These are phyloP conservation scores for Coemansia sp. DNA, from an alignment of 192 early-diverging fungal genomes.

Conservation along the genomic window DNA sequence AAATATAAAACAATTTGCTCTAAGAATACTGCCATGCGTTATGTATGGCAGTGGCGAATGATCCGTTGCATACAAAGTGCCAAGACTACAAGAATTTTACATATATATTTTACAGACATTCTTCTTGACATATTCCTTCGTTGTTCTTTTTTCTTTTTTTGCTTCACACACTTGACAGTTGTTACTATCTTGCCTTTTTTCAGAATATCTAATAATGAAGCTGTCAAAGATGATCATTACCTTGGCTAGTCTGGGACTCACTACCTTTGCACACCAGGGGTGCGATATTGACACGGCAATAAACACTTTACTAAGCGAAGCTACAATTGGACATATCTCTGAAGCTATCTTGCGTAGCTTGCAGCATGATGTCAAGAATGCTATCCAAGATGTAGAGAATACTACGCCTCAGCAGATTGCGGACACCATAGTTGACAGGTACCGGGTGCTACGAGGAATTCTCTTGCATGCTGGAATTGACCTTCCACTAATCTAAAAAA, in stretches of 20 bases:
- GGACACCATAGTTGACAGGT: slow-evolving; percentile 29
- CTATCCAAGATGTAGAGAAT: slow-evolving; percentile 15
- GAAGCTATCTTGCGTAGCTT: slow-evolving; percentile 26
- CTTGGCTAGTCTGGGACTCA: not conserved
- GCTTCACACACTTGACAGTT: not conserved
- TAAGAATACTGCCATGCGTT: not conserved
- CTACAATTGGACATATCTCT: slow-evolving; percentile 30
- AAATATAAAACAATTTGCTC: not conserved
- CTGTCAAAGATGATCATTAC: not conserved
- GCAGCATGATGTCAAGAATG: slow-evolving; percentile 28
- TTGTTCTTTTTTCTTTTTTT: slow-evolving; percentile 6
- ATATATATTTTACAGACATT: not conserved
- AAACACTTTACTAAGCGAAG: slow-evolving; percentile 24
- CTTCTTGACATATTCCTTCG: slow-evolving; percentile 5
- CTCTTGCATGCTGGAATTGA: slow-evolving; percentile 24
- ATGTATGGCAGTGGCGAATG: slow-evolving; percentile 7
- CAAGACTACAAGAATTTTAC: not conserved
- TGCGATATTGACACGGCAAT: slow-evolving; percentile 36
- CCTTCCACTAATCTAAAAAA: slow-evolving; percentile 24
- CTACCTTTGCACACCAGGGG: slow-evolving; percentile 28
- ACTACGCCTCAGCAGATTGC: slow-evolving; percentile 24
- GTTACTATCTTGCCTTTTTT: not conserved
- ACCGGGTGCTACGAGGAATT: slow-evolving; percentile 29
- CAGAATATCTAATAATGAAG: slow-evolving; percentile 12
- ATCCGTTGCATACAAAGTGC: not conserved